These are phyloP conservation scores for Babesia caballi DNA, from an alignment of 169 alveolate species.

Conservation along the genomic window DNA sequence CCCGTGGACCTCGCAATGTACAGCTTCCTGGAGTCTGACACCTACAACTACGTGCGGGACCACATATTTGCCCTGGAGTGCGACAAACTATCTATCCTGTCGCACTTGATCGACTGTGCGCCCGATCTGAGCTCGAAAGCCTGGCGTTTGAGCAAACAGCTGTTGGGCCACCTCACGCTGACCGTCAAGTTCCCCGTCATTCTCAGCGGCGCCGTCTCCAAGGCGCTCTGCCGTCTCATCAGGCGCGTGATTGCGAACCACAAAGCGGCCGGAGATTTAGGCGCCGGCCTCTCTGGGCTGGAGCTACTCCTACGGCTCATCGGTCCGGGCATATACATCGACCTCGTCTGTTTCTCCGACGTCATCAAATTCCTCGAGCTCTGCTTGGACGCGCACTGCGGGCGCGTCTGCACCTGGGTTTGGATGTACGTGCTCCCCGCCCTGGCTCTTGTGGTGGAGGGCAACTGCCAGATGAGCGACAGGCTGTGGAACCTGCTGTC, in stretches of 20 bases:
- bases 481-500: conserved; percentile 36
- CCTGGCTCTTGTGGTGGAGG: conserved; percentile 31
- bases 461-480: conserved; percentile 48
- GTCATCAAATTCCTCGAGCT: not conserved
- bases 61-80: conserved; percentile 41
- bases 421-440: conserved; percentile 31
- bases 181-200: conserved; percentile 23
- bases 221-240: conserved; percentile 5
- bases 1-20: conserved; percentile 7
- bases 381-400: not conserved
- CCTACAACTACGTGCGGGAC: conserved; percentile 21
- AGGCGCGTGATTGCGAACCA: not conserved
- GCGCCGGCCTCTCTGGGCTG: not conserved
- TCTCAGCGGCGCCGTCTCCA: conserved; percentile 4
- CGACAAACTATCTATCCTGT: conserved; percentile 13
- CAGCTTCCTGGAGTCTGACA: conserved; percentile 1
- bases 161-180: conserved; percentile 1
- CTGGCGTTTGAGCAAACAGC: conserved; percentile 6
- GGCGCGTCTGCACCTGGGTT: conserved; percentile 10
- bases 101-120: not conserved
- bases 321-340: conserved; percentile 11
- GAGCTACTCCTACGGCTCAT: not conserved
- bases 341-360: conserved; percentile 12
- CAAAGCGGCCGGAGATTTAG: not conserved
- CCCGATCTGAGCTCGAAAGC: not conserved